A percentile compares a stretch with the other conserved stretches of the same genome.
phyloP scores from a whole-genome alignment of 306 rosid species.

The Lupinus albus region DNA sequence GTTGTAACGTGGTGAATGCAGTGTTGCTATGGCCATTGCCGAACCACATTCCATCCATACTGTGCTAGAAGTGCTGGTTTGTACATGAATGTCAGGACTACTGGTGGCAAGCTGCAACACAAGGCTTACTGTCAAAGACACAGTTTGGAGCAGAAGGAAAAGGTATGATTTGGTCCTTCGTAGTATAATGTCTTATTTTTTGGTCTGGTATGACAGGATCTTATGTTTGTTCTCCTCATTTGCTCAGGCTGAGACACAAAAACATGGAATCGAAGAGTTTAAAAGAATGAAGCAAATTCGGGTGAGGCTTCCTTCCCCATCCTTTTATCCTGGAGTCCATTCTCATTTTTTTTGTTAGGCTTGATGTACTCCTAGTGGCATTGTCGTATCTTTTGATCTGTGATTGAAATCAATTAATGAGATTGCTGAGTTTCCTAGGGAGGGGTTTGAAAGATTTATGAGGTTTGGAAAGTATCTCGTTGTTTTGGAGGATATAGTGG shows the following conservation, averaged over 20 bases:
- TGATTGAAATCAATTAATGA: constrained; percentile 10
- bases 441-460: constrained; percentile 28
- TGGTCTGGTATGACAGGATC: constrained; percentile 18
- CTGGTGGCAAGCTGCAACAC: constrained; percentile 81
- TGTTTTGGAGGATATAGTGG: constrained; percentile 15
- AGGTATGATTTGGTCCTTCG: constrained; percentile 53
- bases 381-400: constrained; percentile 1
- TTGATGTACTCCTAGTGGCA: constrained; percentile 11
- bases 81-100: constrained; percentile 68
- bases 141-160: constrained; percentile 84
- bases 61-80: constrained; percentile 92
- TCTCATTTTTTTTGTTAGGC: constrained; percentile 20
- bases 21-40: constrained; percentile 96
- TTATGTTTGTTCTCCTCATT: constrained; percentile 30
- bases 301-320: constrained; percentile 52
- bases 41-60: constrained; percentile 77
- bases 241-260: constrained; percentile 85
- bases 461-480: constrained; percentile 18
- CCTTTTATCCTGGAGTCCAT: background rate
- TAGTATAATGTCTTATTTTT: constrained; percentile 7
- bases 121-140: constrained; percentile 95
- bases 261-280: constrained; percentile 87
- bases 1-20: constrained; percentile 49
- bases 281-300: constrained; percentile 80
- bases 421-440: constrained; percentile 5